Evolutionary conservation across 805 yeast genomes (phyloP), one percentile per base, ranked within the genome.

Genomic region (Zygosaccharomyces kombuchaensis): DNA sequence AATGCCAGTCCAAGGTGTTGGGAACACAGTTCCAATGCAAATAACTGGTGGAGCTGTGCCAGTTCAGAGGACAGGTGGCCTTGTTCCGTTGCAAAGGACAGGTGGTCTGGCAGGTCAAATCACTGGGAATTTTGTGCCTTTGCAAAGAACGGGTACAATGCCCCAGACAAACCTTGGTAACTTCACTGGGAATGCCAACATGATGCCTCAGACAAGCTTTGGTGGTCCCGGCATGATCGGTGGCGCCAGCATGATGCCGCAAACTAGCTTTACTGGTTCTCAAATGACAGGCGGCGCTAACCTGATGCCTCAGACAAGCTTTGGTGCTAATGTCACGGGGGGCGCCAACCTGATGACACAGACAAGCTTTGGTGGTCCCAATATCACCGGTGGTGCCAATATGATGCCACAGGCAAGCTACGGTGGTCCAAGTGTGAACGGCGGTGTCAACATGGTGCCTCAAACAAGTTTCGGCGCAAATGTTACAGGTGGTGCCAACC

Each of bases 341-440:
- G 75, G 75, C 22, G 72, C 72, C 31, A 44, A 78, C 13, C 74
- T 50, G 36, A 56, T 68, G 49, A 75, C 74, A 44, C 75, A 70
- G 50, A 68, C 75, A 2, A 55, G 68, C 5, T 72, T 70, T 55
- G 74, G 59, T 23, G 50, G 47, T 34, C 34, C 34, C 8, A 52
- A 43, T 14, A 44, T 70, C 21, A 75, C 78, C 6, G 78, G 80
- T 0, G 66, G 66, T 31, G 58, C 58, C 5, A 52, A 47, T 16
- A 65, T 68, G 48, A 65, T 70, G 44, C 76, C 78, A 1, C 76
- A 71, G 44, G 67, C 74, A 6, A 53, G 69, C 2, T 72, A 71
- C 57, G 69, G 70, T 10, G 53, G 51, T 31, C 58, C 54, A 38
- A 54, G 36, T 29, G 39, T 32, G 55, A 62, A 63, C 12, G 67